Evolutionary conservation across 2,329 filamentous ascomycete genomes (phyloP), one percentile per base, ranked within the genome.

Genomic region (Pseudofabraea citricarpa): DNA sequence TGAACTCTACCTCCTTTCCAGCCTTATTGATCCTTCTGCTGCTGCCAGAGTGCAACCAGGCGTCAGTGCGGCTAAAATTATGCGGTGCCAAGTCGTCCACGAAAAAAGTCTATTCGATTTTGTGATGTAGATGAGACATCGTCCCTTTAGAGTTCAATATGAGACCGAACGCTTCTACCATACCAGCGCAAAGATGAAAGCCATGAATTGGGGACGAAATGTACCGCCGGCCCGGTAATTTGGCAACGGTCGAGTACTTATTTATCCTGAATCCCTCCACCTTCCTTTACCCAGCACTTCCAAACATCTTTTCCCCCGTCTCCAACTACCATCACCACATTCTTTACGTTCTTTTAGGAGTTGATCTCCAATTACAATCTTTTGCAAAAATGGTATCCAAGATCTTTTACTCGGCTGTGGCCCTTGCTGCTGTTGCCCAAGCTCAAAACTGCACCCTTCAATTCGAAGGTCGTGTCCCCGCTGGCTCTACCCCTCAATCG

Each of bases 401-500:
- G 10, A 22, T 37, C 21, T 21, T 37, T 15, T 37, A 20, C 35
- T 20, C 19, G 8, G 35, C 10, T 20, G 23, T 54, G 33, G 43
- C 41, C 6, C 22, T 57, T 31, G 45, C 46, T 8, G 45, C 48
- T 20, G 41, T 41, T 26, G 47, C 44, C 18, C 31, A 39, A 15
- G 58, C 62, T 1, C 61, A 67, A 49, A 54, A 60, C 22, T 68
- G 64, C 50, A 49, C 60, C 2, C 46, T 73, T 41, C 62, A 67
- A 45, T 73, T 74, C 42, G 72, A 75, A 40, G 72, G 71, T 18
- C 67, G 73, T 13, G 54, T 75, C 2, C 65, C 71, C 2, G 48
- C 56, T 6, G 61, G 58, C 27, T 65, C 67, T 24, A 59, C 58
- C 5, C 50, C 63, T 10, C 57, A 62, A 38, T 57, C 64, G 6